A percentile compares a stretch with the other conserved stretches of the same genome.
These are phyloP conservation scores for Aspergillus phoenicis DNA, from an alignment of 2,329 filamentous ascomycete genomes.

Conservation along the genomic window DNA sequence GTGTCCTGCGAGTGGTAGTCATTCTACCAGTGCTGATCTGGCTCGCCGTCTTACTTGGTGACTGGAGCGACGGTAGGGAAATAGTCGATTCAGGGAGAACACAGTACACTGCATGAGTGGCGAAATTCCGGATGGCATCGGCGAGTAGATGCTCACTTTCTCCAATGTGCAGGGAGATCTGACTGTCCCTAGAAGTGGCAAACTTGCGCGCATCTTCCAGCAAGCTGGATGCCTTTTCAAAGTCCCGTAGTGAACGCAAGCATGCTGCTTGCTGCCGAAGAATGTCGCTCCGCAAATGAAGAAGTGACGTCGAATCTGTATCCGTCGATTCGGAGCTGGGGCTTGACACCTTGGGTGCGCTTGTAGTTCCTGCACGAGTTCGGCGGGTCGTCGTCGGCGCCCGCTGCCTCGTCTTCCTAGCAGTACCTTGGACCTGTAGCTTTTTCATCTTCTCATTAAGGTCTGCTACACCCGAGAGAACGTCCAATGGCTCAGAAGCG, in stretches of 20 bases:
- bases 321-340: constrained; percentile 22
- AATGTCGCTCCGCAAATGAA: constrained; percentile 52
- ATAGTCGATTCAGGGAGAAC: constrained; percentile 91
- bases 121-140: constrained; percentile 57
- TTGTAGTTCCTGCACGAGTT: constrained; percentile 35
- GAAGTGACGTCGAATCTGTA: constrained; percentile 42
- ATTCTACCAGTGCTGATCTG: constrained; percentile 42
- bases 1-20: constrained; percentile 28
- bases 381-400: constrained; percentile 29
- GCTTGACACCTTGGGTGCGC: constrained; percentile 23
- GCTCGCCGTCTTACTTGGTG: constrained; percentile 26
- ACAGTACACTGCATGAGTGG: constrained; percentile 80
- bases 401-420: constrained; percentile 27
- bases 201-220: constrained; percentile 47
- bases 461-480: constrained; percentile 33
- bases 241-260: constrained; percentile 52
- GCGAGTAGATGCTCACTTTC: constrained; percentile 42
- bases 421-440: constrained; percentile 39
- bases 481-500: constrained; percentile 33
- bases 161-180: constrained; percentile 55
- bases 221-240: constrained; percentile 59
- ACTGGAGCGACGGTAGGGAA: constrained; percentile 72
- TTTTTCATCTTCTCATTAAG: constrained; percentile 48
- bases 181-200: constrained; percentile 57
- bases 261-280: constrained; percentile 55